Evolutionary conservation across 2,329 filamentous ascomycete genomes (phyloP).

Genomic region (Phyllachora maydis): DNA sequence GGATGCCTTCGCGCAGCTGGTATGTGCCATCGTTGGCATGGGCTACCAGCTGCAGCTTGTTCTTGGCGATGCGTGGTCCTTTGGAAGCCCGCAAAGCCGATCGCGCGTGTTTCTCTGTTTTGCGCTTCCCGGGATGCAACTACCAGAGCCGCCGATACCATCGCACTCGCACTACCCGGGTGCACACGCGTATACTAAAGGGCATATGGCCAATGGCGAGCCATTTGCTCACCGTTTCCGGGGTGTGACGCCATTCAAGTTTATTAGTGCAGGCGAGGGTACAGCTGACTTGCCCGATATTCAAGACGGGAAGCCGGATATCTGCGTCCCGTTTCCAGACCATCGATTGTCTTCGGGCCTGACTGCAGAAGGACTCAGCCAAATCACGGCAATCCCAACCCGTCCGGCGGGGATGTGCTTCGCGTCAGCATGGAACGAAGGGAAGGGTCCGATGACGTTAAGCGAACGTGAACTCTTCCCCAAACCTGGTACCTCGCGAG

Average conservation of each 20-base stretch:
- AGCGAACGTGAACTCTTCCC: conserved; percentile 20
- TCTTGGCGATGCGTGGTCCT: conserved; percentile 47
- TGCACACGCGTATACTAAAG: conserved; percentile 19
- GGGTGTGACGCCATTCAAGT: conserved; percentile 36
- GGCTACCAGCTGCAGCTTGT: conserved; percentile 57
- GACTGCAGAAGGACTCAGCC: conserved; percentile 15
- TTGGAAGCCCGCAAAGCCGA: conserved; percentile 44
- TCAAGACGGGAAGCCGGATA: conserved; percentile 35
- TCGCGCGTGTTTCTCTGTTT: conserved; percentile 51
- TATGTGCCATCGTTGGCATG: conserved; percentile 53
- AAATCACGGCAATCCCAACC: conserved; percentile 37
- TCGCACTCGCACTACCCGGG: conserved; percentile 39
- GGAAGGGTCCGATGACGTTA: conserved; percentile 14
- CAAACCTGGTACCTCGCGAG: conserved; percentile 3
- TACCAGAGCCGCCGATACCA: conserved; percentile 31
- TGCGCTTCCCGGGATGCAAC: conserved; percentile 40
- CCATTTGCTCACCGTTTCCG: conserved; percentile 32
- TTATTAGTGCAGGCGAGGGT: conserved; percentile 28
- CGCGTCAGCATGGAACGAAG: conserved; percentile 18
- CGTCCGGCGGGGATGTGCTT: conserved; percentile 34
- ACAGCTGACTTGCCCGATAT: conserved; percentile 41
- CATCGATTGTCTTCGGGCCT: conserved; percentile 31
- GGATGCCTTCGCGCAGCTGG: conserved; percentile 52
- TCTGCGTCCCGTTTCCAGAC: conserved; percentile 46
- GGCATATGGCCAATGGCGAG: conserved; percentile 35